Conservation (phyloP, 2,329 filamentous ascomycete species). For the Fusarium nisikadoi region DNA sequence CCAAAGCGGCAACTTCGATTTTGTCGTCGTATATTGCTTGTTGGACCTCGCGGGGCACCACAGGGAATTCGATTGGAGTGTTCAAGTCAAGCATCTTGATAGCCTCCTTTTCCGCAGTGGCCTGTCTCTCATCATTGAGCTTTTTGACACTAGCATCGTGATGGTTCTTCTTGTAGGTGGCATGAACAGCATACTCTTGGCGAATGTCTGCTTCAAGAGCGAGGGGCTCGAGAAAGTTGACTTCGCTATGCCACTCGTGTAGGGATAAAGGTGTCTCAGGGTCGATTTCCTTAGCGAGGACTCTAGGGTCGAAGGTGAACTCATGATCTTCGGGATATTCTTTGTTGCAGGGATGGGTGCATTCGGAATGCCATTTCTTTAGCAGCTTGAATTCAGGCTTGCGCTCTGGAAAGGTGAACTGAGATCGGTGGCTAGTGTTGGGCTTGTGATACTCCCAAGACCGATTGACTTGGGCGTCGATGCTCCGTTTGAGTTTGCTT, state of each 20-base stretch:
- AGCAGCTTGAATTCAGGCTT: constrained; percentile 5
- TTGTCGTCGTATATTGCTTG: constrained; percentile 17
- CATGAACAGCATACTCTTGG: constrained; percentile 4
- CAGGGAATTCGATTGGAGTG: background rate
- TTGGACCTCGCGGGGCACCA: background rate
- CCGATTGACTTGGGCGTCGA: background rate
- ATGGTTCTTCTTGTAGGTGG: background rate
- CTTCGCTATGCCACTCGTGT: background rate
- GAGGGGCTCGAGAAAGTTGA: constrained; percentile 16
- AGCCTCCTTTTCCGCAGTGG: background rate
- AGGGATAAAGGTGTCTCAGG: background rate
- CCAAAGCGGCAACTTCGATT: constrained; percentile 1
- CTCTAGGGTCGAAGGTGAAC: background rate
- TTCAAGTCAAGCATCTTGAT: background rate
- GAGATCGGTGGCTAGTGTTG: background rate
- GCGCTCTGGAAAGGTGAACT: constrained; percentile 9
- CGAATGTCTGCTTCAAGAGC: constrained; percentile 4
- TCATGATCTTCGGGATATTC: constrained; percentile 12
- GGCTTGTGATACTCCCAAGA: background rate
- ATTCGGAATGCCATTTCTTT: constrained; percentile 7
- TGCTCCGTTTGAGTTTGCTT: background rate
- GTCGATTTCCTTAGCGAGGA: constrained; percentile 11
- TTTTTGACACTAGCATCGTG: background rate
- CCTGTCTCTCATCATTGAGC: background rate
- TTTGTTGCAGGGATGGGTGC: constrained; percentile 18